Evolutionary conservation across 768 basidiomycete genomes (phyloP), one percentile per base, ranked within the genome.

Genomic region (Rhizopogon vinicolor): DNA sequence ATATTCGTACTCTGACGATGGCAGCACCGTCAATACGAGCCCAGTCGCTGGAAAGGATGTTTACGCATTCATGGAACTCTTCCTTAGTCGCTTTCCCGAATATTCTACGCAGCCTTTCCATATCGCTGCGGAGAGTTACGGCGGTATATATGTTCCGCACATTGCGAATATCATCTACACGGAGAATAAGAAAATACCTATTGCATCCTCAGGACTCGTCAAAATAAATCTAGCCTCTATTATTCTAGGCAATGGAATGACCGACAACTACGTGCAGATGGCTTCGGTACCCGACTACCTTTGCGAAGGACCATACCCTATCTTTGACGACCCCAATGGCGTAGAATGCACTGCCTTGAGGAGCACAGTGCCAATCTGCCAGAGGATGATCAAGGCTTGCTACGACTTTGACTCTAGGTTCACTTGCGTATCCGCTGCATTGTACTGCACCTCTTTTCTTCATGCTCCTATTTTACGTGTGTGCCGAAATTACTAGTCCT

Each of bases 11-110:
- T 80, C 84, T 1, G 82, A 86, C 10, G 85, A 89, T 40, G 85
- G 85, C 40, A 84, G 83, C 2, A 79, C 77, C 1, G 89, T 98
- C 49, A 81, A 84, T 70, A 91, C 81, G 44, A 89, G 86, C 53
- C 92, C 92, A 3, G 85, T 85, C 18, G 93, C 93, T 3, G 96
- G 91, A 19, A 81, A 89, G 70, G 95, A 98, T 57, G 93, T 99
- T 12, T 87, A 89, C 67, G 86, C 86, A 4, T 92, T 92, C 78
- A 75, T 91, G 44, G 79, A 91, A 62, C 79, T 93, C 41, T 93
- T 93, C 82, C 72, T 91, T 55, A 72, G 74, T n/a, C 78, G 86
- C 41, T 94, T 84, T 77, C 81, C 86, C 5, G 67, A 93, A 68
- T 94, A 91, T 66, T 75, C 86, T 9, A 73, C 72, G 25, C 72